Base-by-base conservation (phyloP, 2,329 filamentous ascomycete genomes). In the Fonsecaea erecta region DNA sequence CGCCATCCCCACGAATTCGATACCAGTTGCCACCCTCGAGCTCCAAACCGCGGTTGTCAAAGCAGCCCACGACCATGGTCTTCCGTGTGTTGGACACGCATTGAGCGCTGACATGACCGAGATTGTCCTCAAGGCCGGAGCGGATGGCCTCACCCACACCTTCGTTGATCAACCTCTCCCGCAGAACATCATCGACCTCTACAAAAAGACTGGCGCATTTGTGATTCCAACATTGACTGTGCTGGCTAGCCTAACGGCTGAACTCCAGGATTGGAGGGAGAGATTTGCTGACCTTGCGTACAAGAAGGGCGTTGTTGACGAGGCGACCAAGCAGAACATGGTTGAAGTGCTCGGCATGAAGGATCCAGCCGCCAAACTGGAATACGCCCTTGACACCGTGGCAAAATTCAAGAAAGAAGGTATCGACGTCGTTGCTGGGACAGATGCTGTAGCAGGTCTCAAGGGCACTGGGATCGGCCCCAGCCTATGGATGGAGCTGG, bases 41-140 rank as follows among this genome's bases (percentile, higher is more conserved):
- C 74, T 85, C 3, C 82, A 85, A 65, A 77, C 66, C 2, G 63
- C 70, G 5, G 68, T 71, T 28, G 68, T 72, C 48, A 64, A 71
- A 7, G 68, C 69, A 12, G 71, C 68, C 30, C 68, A 72, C 35
- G 62, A 43, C 2, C 58, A 59, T n/a, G 60, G 63, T 14, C 48
- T 71, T 21, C 66, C 64, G 1, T 65, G 66, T 28, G 66, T 70
- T 35, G 71, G 63, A 14, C 71, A 72, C 34, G 71, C 70, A 14
- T 60, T 67, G 12, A 68, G 62, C 51, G 62, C 68, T 21, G 69
- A 69, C 26, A 67, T 62, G 57, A 71, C 71, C n/a, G 69, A 72
- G 59, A 63, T 71, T 26, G 64, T 71, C 28, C 67, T 72, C 14
- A 69, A 71, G 6, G 37, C 68, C 9, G 71, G 71, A n/a, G 70